phyloP scores from a whole-genome alignment of 805 yeast genomes.

The Cyberlindnera petersonii region DNA sequence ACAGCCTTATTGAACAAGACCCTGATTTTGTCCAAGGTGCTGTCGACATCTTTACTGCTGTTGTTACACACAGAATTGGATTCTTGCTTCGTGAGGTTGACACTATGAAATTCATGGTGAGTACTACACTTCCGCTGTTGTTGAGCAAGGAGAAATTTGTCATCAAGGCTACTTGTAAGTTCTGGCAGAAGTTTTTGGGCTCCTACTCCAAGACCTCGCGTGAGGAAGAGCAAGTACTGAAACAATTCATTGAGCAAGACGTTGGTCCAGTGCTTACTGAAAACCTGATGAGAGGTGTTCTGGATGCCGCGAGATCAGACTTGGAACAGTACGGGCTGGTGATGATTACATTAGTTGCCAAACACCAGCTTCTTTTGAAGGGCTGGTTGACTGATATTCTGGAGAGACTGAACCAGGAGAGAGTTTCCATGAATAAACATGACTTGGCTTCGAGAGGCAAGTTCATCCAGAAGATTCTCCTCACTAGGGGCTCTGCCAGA shows the following conservation, averaged over 20 bases:
- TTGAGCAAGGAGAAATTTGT: slow-evolving; percentile 47
- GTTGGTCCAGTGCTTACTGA: slow-evolving; percentile 31
- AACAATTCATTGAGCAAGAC: slow-evolving; percentile 29
- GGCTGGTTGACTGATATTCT: slow-evolving; percentile 41
- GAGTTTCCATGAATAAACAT: slow-evolving; percentile 24
- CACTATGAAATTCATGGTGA: slow-evolving; percentile 25
- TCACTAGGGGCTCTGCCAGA: slow-evolving; percentile 60
- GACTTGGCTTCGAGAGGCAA: slow-evolving; percentile 34
- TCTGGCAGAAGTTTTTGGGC: slow-evolving; percentile 47
- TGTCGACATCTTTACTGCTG: slow-evolving; percentile 46
- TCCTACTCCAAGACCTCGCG: slow-evolving; percentile 42
- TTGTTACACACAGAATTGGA: slow-evolving; percentile 47
- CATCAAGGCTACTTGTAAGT: slow-evolving; percentile 45
- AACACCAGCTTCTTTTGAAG: slow-evolving; percentile 45
- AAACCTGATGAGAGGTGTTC: slow-evolving; percentile 39
- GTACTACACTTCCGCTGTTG: slow-evolving; percentile 30
- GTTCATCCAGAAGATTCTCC: slow-evolving; percentile 50
- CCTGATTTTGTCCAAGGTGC: slow-evolving; percentile 56
- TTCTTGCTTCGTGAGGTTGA: slow-evolving; percentile 37
- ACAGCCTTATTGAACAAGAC: slow-evolving; percentile 39
- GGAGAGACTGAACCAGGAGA: slow-evolving; percentile 27
- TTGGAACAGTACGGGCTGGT: slow-evolving; percentile 54
- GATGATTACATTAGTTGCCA: slow-evolving; percentile 45
- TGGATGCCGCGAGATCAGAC: slow-evolving; percentile 55
- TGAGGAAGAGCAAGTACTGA: slow-evolving; percentile 35